Evolutionary conservation across 805 yeast genomes (phyloP).

Genomic region (Wickerhamiella parazyma): DNA sequence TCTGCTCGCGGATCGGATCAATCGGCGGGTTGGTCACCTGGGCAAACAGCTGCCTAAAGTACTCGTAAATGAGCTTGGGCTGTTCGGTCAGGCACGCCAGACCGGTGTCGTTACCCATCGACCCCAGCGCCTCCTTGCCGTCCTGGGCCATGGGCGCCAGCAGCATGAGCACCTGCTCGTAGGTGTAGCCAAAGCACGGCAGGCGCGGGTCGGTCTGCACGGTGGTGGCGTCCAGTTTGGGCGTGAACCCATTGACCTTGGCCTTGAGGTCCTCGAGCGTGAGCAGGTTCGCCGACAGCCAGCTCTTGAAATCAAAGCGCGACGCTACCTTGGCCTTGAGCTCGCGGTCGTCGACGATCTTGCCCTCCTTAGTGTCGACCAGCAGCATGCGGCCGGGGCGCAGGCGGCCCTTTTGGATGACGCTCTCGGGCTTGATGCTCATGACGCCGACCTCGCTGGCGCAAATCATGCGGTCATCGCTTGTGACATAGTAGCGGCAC

Average conservation of each 20-base stretch:
- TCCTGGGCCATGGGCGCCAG: constrained; percentile 87
- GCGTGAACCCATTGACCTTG: constrained; percentile 36
- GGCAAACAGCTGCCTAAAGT: constrained; percentile 91
- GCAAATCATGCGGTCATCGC: constrained; percentile 89
- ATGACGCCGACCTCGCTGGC: constrained; percentile 98
- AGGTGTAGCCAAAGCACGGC: constrained; percentile 83
- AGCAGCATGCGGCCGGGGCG: constrained; percentile 94
- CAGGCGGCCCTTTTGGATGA: constrained; percentile 82
- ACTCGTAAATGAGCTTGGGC: constrained; percentile 81
- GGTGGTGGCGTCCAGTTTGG: constrained; percentile 22
- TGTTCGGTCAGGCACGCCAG: constrained; percentile 89
- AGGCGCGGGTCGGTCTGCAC: constrained; percentile 75
- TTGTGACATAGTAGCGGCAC: constrained; percentile 90
- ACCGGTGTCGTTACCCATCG: constrained; percentile 97
- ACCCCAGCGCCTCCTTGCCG: constrained; percentile 91
- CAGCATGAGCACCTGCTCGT: constrained; percentile 72
- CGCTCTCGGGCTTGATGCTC: constrained; percentile 68
- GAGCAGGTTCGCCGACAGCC: constrained; percentile 80
- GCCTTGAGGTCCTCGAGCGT: constrained; percentile 61
- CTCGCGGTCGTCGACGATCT: constrained; percentile 85
- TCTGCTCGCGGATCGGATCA: constrained; percentile 92
- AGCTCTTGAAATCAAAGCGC: constrained; percentile 81
- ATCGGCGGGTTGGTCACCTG: constrained; percentile 98
- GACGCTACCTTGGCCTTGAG: constrained; percentile 67
- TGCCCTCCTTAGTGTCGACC: constrained; percentile 86